Evolutionary conservation across 2,329 filamentous ascomycete genomes (phyloP), one percentile per base, ranked within the genome.

Genomic region (Epichloe baconii): DNA sequence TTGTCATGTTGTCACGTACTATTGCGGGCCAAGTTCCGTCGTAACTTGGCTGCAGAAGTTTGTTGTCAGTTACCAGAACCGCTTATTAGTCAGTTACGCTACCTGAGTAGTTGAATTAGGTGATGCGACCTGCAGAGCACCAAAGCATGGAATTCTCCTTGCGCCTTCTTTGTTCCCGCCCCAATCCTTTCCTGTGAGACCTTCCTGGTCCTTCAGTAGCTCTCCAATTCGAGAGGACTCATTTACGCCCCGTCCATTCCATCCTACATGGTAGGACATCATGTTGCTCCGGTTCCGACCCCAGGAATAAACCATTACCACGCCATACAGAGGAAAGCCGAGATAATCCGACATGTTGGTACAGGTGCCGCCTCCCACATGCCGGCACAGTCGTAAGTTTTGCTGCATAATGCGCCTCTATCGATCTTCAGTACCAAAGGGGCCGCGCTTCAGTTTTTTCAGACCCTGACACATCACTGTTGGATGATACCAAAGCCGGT

Each of bases 11-110:
- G 26, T 31, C 26, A 31, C 26, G 26, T 31, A 31, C 26, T 10
- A 31, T 10, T 31, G 3, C 7, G 26, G 26, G 26, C 26, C 8
- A 31, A 31, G 26, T 31, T 31, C 26, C 8, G 26, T 10, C 8
- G 26, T 31, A 31, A 31, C 26, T 31, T 31, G 26, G 26, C 26
- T 31, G 26, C 26, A 31, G 26, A 31, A 38, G 5, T 17, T 43
- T 34, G 12, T 49, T 49, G 47, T 37, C 21, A 38, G 38, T 49
- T 49, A 26, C 47, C 47, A 49, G 47, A 49, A 49, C 47, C 26
- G 26, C 26, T 23, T 38, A 8, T 38, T 15, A 38, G n/a, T 38
- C 7, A n/a, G 36, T n/a, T n/a, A 38, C n/a, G 36, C 36, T 38
- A 38, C 7, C 36, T n/a, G 14, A 4, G 26, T 31, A 31, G 26